Conservation (phyloP, 2,329 filamentous ascomycete genomes). For the Penicillium sp. region DNA sequence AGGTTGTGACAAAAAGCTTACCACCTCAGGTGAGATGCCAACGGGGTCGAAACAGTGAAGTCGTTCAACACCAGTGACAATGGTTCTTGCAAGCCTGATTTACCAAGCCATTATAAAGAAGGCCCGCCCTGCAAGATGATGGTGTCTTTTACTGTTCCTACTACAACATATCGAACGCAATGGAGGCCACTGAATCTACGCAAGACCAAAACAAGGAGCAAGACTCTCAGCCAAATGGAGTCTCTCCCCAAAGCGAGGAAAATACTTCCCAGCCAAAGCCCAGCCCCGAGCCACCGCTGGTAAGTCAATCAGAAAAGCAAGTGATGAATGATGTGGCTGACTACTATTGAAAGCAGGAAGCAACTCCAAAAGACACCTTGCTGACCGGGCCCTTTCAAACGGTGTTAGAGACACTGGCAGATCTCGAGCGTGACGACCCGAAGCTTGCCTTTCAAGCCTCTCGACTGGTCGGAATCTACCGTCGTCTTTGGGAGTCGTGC, state of each 20-base stretch:
- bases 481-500: slow-evolving; percentile 1
- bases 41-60: neutral
- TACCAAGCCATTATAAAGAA: neutral
- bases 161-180: neutral
- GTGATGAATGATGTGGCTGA: neutral
- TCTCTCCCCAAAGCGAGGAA: neutral
- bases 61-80: neutral
- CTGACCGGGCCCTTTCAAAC: neutral
- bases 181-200: neutral
- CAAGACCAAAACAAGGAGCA: neutral
- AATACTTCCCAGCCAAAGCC: neutral
- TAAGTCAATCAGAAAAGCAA: neutral
- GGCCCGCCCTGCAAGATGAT: neutral
- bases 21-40: neutral
- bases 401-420: neutral
- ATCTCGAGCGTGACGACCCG: slow-evolving; percentile 1
- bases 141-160: neutral
- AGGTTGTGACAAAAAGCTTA: neutral
- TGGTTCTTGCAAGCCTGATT: neutral
- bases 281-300: neutral
- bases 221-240: neutral
- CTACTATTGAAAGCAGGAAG: neutral
- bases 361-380: neutral
- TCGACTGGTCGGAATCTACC: neutral
- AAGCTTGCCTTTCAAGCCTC: slow-evolving; percentile 1